Evolutionary conservation across 2,329 filamentous ascomycete species (phyloP), one percentile per base, ranked within the genome.

Genomic region (Calonectria pauciramosa): DNA sequence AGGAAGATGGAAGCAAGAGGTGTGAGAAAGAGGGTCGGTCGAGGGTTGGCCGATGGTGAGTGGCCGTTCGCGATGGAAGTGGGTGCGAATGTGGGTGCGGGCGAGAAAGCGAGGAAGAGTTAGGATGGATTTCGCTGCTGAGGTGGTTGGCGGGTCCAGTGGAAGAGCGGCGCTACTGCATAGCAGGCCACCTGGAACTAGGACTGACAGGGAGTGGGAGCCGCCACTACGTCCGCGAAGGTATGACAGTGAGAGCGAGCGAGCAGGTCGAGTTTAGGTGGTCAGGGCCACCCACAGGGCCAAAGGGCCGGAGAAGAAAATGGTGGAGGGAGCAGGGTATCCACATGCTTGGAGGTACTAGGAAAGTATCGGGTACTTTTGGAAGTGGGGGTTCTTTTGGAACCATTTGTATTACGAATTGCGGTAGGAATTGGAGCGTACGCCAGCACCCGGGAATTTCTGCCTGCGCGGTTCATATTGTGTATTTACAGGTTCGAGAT

Each of bases 141-240:
- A 76, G 79, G 76, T 78, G 79, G 77, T 75, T 80, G 77, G 79
- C 75, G 68, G 74, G 64, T 65, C 78, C 73, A 80, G 52, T 49
- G 47, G 30, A 54, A 68, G 41, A 52, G 70, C 34, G 34, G 13
- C 30, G 44, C 28, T 28, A 47, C 34, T 47, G 52, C 51, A 47
- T 3, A 30, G 32, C 56, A 69, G 41, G 23, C 56, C 56, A 63
- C 56, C 32, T 63, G 36, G 56, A 63, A 63, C 56, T 41, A 63
- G 56, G 56, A 63, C 56, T 63, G 56, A 38, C 56, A 63, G 16
- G 56, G 56, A 63, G 56, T 41, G 49, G 26, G 65, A 67, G 64
- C 64, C 64, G 47, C 41, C 30, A 51, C 32, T 13, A 26, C 44
- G 20, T 47, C 44, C 41, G 44, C 32, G 30, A 49, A 49, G 41